phyloP scores from a whole-genome alignment of 2,329 filamentous ascomycete species.

The Leptographium wingfieldii region DNA sequence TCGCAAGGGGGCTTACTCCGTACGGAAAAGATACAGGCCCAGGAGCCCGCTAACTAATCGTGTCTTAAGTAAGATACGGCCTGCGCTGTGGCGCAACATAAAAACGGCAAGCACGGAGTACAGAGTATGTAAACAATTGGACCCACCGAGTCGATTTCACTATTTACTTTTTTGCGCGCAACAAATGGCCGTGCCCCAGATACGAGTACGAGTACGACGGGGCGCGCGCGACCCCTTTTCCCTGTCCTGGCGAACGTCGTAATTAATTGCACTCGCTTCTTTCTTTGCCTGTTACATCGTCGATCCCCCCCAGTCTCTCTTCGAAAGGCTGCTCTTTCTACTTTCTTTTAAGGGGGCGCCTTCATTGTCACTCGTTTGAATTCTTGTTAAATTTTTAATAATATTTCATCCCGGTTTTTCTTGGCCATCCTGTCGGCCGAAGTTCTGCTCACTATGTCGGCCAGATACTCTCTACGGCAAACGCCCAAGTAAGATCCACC shows the following conservation, averaged over 20 bases:
- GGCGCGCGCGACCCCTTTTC: background rate
- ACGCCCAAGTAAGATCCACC: slow-evolving; percentile 18
- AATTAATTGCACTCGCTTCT: background rate
- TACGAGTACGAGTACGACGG: slow-evolving; percentile 3
- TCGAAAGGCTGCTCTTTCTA: background rate
- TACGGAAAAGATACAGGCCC: no score
- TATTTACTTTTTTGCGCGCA: background rate
- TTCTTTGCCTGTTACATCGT: background rate
- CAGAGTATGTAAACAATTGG: background rate
- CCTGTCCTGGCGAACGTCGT: background rate
- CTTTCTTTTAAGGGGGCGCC: background rate
- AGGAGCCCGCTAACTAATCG: no score
- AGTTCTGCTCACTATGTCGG: slow-evolving; percentile 14
- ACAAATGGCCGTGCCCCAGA: background rate
- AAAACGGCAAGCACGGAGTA: background rate
- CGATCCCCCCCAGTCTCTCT: background rate
- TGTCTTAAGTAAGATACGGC: background rate
- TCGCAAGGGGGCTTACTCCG: background rate
- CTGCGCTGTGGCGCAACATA: background rate
- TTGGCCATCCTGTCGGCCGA: background rate
- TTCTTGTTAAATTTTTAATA: background rate
- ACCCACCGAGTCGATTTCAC: background rate
- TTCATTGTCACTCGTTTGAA: background rate
- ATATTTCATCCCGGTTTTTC: background rate
- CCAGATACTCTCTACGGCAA: slow-evolving; percentile 20